A percentile compares a stretch with the other conserved stretches of the same genome.
These are phyloP conservation scores for Pythium catenulatum DNA, from an alignment of 352 stramenopile species.

Conservation along the genomic window DNA sequence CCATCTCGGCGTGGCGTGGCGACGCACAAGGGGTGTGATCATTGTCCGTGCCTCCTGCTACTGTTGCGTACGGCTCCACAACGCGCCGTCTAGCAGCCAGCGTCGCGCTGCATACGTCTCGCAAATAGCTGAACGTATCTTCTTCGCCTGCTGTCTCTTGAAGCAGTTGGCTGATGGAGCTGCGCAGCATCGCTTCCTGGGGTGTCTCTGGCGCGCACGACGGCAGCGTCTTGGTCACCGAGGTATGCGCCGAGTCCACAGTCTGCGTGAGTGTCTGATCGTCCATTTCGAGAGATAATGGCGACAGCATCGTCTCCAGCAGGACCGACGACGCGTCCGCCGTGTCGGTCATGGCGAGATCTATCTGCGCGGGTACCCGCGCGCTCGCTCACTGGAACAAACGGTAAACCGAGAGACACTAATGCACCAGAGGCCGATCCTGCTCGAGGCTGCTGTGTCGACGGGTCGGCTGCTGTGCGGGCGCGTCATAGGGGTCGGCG, in stretches of 20 bases:
- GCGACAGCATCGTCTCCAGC: slow-evolving; percentile 20
- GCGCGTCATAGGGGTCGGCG: neutral
- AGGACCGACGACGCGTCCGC: neutral
- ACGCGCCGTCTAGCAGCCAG: slow-evolving; percentile 38
- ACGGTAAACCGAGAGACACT: too few species aligned
- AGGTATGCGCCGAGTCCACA: neutral
- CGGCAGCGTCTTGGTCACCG: neutral
- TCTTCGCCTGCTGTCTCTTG: slow-evolving; percentile 73
- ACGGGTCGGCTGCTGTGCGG: too few species aligned
- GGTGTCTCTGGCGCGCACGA: neutral
- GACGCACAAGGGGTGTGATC: neutral
- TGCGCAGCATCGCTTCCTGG: slow-evolving; percentile 69
- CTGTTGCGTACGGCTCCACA: neutral
- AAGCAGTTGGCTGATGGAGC: slow-evolving; percentile 71
- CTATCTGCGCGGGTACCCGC: neutral
- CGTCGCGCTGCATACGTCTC: slow-evolving; percentile 82
- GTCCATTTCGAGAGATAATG: slow-evolving; percentile 1
- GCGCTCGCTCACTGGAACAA: too few species aligned
- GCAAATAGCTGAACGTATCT: slow-evolving; percentile 72
- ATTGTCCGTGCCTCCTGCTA: slow-evolving; percentile 68
- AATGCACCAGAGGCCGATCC: too few species aligned
- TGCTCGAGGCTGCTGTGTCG: too few species aligned
- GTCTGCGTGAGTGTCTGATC: too few species aligned
- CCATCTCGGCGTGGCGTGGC: slow-evolving; percentile 1
- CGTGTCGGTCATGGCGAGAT: neutral